Conservation (phyloP, 2,329 filamentous ascomycete genomes). For the Aspergillus sp. region DNA sequence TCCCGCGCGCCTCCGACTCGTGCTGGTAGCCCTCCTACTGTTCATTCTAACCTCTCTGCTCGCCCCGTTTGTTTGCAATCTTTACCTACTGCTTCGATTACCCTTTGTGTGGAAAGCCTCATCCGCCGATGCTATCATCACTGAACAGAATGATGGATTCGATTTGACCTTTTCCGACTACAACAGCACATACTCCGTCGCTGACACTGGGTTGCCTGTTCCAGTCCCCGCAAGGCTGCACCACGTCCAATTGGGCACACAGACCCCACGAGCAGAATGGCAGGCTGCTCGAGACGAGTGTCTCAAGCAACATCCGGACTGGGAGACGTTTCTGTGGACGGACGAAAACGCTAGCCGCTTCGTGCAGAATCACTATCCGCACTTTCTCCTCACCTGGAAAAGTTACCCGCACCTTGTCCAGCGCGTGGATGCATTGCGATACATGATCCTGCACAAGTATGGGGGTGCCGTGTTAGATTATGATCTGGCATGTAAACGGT, state of each 20-base stretch:
- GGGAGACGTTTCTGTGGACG: slow-evolving; percentile 21
- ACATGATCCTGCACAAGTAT: slow-evolving; percentile 25
- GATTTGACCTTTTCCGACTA: slow-evolving; percentile 14
- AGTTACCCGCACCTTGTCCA: slow-evolving; percentile 23
- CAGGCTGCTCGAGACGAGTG: slow-evolving; percentile 18
- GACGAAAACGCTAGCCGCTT: slow-evolving; percentile 17
- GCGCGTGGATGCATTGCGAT: slow-evolving; percentile 27
- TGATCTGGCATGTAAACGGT: slow-evolving; percentile 44
- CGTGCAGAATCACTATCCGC: slow-evolving; percentile 20
- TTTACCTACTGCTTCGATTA: slow-evolving; percentile 10
- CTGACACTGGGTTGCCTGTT: neutral
- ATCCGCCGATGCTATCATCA: neutral
- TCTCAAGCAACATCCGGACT: slow-evolving; percentile 18
- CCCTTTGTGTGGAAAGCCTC: slow-evolving; percentile 12
- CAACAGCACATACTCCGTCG: neutral
- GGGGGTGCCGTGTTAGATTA: slow-evolving; percentile 35
- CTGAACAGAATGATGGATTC: slow-evolving; percentile 8
- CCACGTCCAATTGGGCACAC: slow-evolving; percentile 20
- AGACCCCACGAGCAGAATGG: slow-evolving; percentile 21
- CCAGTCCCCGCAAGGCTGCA: slow-evolving; percentile 8
- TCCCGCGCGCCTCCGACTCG: neutral
- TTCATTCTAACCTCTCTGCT: neutral
- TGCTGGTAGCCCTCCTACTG: neutral
- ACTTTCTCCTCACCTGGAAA: slow-evolving; percentile 21
- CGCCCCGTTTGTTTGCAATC: neutral